A percentile compares a stretch with the other conserved stretches of the same genome.
Evolutionary conservation across 2,329 filamentous ascomycete species (phyloP).

Genomic region (Arthrocladium fulminans): DNA sequence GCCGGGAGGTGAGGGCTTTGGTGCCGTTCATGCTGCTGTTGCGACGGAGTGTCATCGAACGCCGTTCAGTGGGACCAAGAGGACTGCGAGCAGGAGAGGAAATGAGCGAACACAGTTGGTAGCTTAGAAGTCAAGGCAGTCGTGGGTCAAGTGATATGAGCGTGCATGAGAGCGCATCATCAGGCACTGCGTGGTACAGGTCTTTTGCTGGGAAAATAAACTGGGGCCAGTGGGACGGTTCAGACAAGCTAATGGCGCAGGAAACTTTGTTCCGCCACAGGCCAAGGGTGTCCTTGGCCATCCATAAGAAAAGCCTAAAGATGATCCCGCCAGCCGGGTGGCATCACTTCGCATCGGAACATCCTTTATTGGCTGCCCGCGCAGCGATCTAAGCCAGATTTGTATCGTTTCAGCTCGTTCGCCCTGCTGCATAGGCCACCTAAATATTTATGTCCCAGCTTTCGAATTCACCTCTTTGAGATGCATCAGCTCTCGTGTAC

Average conservation of each 20-base stretch:
- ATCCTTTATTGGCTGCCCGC: not conserved
- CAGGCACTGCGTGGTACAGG: not conserved
- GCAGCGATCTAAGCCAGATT: not conserved
- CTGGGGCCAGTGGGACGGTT: not conserved
- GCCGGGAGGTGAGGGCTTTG: constrained; percentile 12
- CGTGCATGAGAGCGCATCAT: not conserved
- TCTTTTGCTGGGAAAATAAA: constrained; percentile 8
- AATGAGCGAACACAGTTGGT: constrained; percentile 4
- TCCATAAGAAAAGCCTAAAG: too few relatives aligned
- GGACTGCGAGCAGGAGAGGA: not conserved
- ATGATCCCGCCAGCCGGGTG: constrained; percentile 5
- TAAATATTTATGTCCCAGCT: constrained; percentile 5
- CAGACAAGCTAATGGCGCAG: not conserved
- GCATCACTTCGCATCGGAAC: not conserved
- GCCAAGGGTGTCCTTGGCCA: not conserved
- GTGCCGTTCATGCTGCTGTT: constrained; percentile 16
- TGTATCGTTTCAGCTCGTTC: not conserved
- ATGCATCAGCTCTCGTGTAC: constrained; percentile 4
- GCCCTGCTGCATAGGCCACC: not conserved
- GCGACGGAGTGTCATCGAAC: constrained; percentile 5
- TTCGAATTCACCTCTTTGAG: not conserved
- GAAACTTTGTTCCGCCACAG: not conserved
- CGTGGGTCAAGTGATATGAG: not conserved
- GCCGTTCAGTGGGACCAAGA: not conserved
- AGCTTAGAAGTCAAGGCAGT: not conserved